Percentiles rank a stretch among this genome's conserved stretches.
These are phyloP conservation scores for Pluteus cervinus DNA, from an alignment of 768 basidiomycete species.

Conservation along the genomic window DNA sequence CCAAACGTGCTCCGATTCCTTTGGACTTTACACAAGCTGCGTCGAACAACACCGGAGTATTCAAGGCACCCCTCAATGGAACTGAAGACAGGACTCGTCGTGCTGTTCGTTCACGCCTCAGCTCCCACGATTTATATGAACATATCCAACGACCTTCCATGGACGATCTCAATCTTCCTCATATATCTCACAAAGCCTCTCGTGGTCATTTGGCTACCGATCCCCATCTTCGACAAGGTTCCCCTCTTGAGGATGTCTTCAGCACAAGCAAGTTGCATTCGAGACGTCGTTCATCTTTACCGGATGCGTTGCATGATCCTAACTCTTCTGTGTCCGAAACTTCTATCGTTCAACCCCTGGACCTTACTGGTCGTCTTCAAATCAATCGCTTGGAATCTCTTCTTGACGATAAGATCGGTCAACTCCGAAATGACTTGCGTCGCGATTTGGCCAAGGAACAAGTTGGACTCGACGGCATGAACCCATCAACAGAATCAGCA, in stretches of 20 bases:
- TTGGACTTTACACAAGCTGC: constrained; percentile 58
- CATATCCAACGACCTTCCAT: constrained; percentile 65
- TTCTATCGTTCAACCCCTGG: constrained; percentile 34
- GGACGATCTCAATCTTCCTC: constrained; percentile 66
- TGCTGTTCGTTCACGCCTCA: constrained; percentile 68
- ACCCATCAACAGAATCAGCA: constrained; percentile 50
- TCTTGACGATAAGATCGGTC: constrained; percentile 64
- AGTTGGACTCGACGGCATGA: constrained; percentile 21
- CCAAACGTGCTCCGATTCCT: constrained; percentile 70
- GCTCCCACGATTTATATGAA: constrained; percentile 70
- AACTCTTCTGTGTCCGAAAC: constrained; percentile 38
- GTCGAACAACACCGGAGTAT: constrained; percentile 69
- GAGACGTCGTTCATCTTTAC: constrained; percentile 52
- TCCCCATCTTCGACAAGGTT: constrained; percentile 30
- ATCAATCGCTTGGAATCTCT: constrained; percentile 55
- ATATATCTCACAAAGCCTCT: constrained; percentile 59
- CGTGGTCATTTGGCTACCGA: constrained; percentile 54
- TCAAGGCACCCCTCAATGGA: constrained; percentile 64
- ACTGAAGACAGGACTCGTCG: constrained; percentile 44
- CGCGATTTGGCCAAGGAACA: constrained; percentile 18
- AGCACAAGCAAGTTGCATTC: constrained; percentile 24
- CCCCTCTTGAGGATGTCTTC: constrained; percentile 33
- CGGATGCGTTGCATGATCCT: constrained; percentile 44
- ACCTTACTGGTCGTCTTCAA: constrained; percentile 52
- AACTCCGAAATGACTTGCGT: constrained; percentile 35